Evolutionary conservation across 208 protist species (phyloP), one percentile per base, ranked within the genome.

Genomic region (Kentomonas sorsogonicus): DNA sequence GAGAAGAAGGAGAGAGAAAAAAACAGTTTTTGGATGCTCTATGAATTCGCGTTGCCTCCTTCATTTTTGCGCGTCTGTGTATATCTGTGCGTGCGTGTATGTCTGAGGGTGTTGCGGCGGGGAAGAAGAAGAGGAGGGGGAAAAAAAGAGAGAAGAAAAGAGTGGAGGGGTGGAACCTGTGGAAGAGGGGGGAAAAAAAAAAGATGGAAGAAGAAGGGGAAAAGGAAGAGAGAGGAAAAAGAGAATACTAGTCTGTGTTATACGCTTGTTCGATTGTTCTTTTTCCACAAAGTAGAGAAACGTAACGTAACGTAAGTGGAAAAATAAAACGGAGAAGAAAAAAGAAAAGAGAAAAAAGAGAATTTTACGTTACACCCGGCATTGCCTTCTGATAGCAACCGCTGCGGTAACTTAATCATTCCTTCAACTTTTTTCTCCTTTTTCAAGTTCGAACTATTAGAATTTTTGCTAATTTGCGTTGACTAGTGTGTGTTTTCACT

Each of bases 101-200:
- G 33, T 36, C 5, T 36, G 16, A 7, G 11, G 5, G 20, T 45
- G 40, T 16, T 7, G 20, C 11, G 5, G n/a, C 5, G n/a, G 5
- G 16, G 7, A 20, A 38, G 11, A 18, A 54, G 7, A 45, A 26
- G 5, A 29, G 34, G 23, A 40, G 22, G 1, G 45, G 40, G 22
- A 50, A 34, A 33, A 52, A 63, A 55, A 48, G 41, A 54, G 33
- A 63, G 22, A 44, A 46, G n/a, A 36, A 46, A n/a, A n/a, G 46
- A 9, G 46, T 15, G 46, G 30, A 25, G 7, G 46, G 16, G 26
- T 22, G 46, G 58, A 20, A 41, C 25, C 23, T 11, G 25, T 16
- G 18, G n/a, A 5, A n/a, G 18, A n/a, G 13, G 11, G 22, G 30
- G 7, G 6, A 29, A 6, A 13, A 26, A 22, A 38, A 38, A 11